Percentiles rank a stretch among this genome's conserved stretches.
These are phyloP conservation scores for Porogramme epimiltina DNA, from an alignment of 1,284 basidiomycete species.

Conservation along the genomic window DNA sequence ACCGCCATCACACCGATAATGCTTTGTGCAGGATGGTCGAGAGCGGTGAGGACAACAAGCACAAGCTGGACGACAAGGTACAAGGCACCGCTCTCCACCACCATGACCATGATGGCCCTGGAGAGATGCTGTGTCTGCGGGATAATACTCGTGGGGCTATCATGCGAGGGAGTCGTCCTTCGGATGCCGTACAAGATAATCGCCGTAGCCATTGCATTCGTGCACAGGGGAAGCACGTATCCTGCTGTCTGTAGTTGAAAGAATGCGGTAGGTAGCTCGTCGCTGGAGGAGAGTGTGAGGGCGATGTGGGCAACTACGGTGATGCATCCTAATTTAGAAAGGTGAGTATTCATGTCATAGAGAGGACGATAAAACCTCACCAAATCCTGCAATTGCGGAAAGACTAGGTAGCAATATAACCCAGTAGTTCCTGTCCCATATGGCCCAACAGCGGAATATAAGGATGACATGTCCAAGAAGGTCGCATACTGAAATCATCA, in stretches of 20 bases:
- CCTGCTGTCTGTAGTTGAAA: conserved; percentile 24
- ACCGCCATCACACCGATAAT: conserved; percentile 39
- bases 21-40: conserved; percentile 34
- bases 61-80: conserved; percentile 41
- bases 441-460: conserved; percentile 42
- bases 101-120: conserved; percentile 22
- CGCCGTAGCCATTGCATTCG: conserved; percentile 39
- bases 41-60: conserved; percentile 39
- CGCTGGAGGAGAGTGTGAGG: conserved; percentile 3
- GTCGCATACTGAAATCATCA: conserved; percentile 39
- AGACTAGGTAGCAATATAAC: conserved; percentile 36
- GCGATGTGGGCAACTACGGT: conserved; percentile 5
- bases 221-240: conserved; percentile 39
- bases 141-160: too few species aligned
- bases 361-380: conserved; percentile 23
- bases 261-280: conserved; percentile 6
- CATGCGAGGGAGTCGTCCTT: not conserved
- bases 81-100: conserved; percentile 43
- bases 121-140: too few species aligned
- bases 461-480: conserved; percentile 39
- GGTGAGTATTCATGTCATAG: not conserved
- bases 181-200: conserved; percentile 34
- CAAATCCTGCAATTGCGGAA: conserved; percentile 32
- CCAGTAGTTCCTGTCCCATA: conserved; percentile 35
- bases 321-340: conserved; percentile 6